Evolutionary conservation across 306 rosid genomes (phyloP).

Genomic region (Quercus cerris): DNA sequence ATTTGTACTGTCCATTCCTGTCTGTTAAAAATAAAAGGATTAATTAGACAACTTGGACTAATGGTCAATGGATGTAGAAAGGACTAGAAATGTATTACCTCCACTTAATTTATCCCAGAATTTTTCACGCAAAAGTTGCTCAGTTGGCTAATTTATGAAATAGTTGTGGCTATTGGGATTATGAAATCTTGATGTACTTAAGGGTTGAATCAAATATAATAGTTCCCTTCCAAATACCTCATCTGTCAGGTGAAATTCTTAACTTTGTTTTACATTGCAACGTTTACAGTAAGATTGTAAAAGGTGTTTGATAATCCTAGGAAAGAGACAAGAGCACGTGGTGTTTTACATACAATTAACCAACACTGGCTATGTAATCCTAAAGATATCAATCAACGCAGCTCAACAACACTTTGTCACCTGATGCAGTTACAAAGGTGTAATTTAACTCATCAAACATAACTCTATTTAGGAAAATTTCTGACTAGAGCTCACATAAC

Average conservation of each 20-base stretch:
- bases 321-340: not conserved
- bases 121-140: not conserved
- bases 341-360: not conserved
- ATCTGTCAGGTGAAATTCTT: not conserved
- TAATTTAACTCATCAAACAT: not conserved
- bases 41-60: not conserved
- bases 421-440: not conserved
- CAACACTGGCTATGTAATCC: not conserved
- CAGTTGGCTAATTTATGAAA: not conserved
- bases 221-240: not conserved
- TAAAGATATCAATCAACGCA: not conserved
- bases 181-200: not conserved
- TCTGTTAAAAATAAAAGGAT: slow-evolving; percentile 36
- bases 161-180: not conserved
- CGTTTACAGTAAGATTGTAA: not conserved
- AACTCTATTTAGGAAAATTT: not conserved
- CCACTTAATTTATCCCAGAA: not conserved
- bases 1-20: slow-evolving; percentile 78
- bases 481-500: not conserved
- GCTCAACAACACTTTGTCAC: not conserved
- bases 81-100: not conserved
- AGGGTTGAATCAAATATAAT: not conserved
- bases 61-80: not conserved
- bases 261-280: not conserved
- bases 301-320: not conserved